Percentiles rank a stretch among this genome's conserved stretches.
Conservation (phyloP, 202 grass and related monocot species). For the Miscanthus sacchariflorus region DNA sequence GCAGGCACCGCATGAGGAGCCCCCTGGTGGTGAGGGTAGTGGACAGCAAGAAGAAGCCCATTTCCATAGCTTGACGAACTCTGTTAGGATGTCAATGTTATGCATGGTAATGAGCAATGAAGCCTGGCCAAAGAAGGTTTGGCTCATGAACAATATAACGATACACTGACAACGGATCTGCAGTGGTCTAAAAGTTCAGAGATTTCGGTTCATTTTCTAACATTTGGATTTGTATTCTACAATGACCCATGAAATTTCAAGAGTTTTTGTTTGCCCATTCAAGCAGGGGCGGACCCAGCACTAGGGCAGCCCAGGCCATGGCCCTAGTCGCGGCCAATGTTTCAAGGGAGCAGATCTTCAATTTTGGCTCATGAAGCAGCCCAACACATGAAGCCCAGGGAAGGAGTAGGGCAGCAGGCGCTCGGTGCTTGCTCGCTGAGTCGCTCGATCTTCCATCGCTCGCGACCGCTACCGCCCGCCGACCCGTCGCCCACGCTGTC, state of each 20-base stretch:
- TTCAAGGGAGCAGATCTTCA: too few species aligned
- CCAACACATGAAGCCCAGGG: too few species aligned
- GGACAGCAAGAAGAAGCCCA: not conserved
- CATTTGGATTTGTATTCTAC: not conserved
- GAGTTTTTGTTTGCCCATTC: not conserved
- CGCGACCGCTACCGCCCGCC: too few species aligned
- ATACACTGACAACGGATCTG: not conserved
- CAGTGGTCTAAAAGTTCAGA: not conserved
- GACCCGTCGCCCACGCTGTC: too few species aligned
- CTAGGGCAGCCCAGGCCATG: too few species aligned
- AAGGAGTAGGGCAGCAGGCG: too few species aligned
- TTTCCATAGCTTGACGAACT: constrained; percentile 25
- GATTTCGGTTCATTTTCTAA: not conserved
- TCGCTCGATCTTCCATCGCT: too few species aligned
- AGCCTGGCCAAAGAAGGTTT: constrained; percentile 42
- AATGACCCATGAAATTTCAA: not conserved
- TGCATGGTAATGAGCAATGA: not conserved
- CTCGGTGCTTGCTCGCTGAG: too few species aligned
- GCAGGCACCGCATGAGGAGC: constrained; percentile 70
- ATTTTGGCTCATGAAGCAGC: too few species aligned
- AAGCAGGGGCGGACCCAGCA: too few species aligned
- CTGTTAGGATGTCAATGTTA: not conserved
- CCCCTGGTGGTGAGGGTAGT: constrained; percentile 65
- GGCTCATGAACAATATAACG: not conserved
- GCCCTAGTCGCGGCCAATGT: too few species aligned